A percentile compares a stretch with the other conserved stretches of the same genome.
Evolutionary conservation across 192 early-diverging fungal species (phyloP).

Genomic region (Coemansia sp.): DNA sequence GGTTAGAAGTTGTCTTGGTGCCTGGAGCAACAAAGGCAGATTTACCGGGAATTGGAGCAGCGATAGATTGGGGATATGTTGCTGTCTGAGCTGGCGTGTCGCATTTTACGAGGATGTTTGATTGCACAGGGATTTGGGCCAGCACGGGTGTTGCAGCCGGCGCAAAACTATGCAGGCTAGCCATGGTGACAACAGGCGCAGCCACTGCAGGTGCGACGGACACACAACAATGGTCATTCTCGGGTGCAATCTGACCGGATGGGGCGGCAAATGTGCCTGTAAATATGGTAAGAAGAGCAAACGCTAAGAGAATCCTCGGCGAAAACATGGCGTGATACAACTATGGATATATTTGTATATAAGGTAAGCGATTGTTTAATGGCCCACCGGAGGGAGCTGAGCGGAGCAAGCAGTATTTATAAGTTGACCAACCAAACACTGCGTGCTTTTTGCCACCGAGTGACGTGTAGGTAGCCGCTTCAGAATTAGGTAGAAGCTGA

Average conservation of each 20-base stretch:
- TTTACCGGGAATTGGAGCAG: background rate
- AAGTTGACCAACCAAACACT: background rate
- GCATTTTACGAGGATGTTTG: slow-evolving; percentile 11
- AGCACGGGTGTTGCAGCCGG: background rate
- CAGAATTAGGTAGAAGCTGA: background rate
- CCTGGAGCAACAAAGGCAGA: background rate
- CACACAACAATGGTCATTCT: background rate
- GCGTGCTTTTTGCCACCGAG: background rate
- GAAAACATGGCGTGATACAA: slow-evolving; percentile 1
- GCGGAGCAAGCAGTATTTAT: background rate
- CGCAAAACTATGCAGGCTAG: background rate
- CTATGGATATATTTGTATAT: background rate
- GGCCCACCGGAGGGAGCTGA: background rate
- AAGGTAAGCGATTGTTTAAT: background rate
- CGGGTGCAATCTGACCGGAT: background rate
- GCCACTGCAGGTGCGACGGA: background rate
- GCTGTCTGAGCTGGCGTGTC: background rate
- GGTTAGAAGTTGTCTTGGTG: background rate
- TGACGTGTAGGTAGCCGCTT: background rate
- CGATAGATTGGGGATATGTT: background rate
- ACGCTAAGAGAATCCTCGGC: background rate
- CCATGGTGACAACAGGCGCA: background rate
- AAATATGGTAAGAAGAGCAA: background rate
- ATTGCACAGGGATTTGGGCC: background rate
- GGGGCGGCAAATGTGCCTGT: background rate